phyloP scores from a whole-genome alignment of 2,329 filamentous ascomycete genomes.

The Pseudogymnoascus pannorum region DNA sequence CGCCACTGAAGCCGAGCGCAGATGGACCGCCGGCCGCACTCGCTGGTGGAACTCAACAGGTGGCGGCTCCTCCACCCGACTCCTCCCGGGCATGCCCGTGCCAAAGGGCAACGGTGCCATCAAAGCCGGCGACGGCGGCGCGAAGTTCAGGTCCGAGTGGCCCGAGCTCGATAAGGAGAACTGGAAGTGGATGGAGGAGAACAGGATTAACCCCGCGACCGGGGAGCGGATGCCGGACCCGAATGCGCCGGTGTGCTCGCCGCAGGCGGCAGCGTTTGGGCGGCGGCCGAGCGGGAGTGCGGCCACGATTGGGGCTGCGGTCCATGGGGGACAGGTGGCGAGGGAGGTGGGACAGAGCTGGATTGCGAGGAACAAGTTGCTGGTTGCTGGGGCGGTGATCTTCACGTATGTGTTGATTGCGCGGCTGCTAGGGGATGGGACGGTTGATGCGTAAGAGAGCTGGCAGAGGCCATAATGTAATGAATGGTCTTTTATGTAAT shows the following conservation, averaged over 20 bases:
- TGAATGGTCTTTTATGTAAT: neutral
- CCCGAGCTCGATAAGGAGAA: conserved; percentile 84
- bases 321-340: conserved; percentile 71
- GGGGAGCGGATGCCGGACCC: conserved; percentile 57
- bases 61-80: conserved; percentile 58
- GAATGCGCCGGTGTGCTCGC: conserved; percentile 45
- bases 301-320: conserved; percentile 51
- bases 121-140: conserved; percentile 84
- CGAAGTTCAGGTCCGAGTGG: conserved; percentile 86
- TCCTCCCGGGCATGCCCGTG: conserved; percentile 42
- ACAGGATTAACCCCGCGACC: conserved; percentile 69
- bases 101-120: conserved; percentile 68
- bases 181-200: conserved; percentile 81
- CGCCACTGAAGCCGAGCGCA: conserved; percentile 68
- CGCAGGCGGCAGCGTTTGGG: conserved; percentile 54
- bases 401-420: conserved; percentile 80
- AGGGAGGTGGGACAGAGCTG: conserved; percentile 75
- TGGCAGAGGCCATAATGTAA: neutral
- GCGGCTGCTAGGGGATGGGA: conserved; percentile 48
- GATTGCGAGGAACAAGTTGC: conserved; percentile 71
- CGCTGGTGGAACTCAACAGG: conserved; percentile 97
- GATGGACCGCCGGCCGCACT: conserved; percentile 66
- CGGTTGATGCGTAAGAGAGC: neutral
- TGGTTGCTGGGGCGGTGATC: conserved; percentile 60
- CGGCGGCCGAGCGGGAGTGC: conserved; percentile 53